Percentiles rank a stretch among this genome's conserved stretches.
phyloP scores from a whole-genome alignment of 192 early-diverging fungal species.

The Powellomyces hirtus region DNA sequence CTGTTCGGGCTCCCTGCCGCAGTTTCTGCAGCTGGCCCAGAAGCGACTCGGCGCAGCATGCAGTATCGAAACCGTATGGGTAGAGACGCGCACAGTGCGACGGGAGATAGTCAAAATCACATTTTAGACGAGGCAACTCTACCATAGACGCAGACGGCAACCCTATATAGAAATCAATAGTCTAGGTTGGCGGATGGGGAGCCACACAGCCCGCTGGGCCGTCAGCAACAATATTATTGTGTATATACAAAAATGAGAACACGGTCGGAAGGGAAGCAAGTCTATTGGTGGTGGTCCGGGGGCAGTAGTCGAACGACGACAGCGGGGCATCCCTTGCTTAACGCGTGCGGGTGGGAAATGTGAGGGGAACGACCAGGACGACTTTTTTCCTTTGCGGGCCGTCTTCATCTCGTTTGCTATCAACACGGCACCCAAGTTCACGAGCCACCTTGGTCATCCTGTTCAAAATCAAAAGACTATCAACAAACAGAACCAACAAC shows the following conservation, averaged over 20 bases:
- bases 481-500: not conserved
- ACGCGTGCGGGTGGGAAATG: slow-evolving; percentile 29
- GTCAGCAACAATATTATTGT: no score
- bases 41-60: slow-evolving; percentile 49
- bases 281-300: no score
- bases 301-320: no score
- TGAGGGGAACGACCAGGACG: slow-evolving; percentile 27
- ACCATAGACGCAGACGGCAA: no score
- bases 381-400: slow-evolving; percentile 10
- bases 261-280: no score
- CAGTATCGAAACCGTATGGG: slow-evolving; percentile 59
- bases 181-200: no score
- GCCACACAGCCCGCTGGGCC: no score
- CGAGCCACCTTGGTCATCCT: slow-evolving; percentile 24
- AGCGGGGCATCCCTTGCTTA: no score
- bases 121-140: no score
- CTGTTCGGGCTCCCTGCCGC: slow-evolving; percentile 77
- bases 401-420: slow-evolving; percentile 21
- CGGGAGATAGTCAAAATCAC: slow-evolving; percentile 72
- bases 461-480: not conserved
- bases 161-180: no score
- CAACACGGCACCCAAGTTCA: slow-evolving; percentile 41
- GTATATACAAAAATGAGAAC: no score
- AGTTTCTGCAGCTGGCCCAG: slow-evolving; percentile 66
- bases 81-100: slow-evolving; percentile 57